Conservation (phyloP, 176 grass and related monocot species). For the Leersia perrieri region DNA sequence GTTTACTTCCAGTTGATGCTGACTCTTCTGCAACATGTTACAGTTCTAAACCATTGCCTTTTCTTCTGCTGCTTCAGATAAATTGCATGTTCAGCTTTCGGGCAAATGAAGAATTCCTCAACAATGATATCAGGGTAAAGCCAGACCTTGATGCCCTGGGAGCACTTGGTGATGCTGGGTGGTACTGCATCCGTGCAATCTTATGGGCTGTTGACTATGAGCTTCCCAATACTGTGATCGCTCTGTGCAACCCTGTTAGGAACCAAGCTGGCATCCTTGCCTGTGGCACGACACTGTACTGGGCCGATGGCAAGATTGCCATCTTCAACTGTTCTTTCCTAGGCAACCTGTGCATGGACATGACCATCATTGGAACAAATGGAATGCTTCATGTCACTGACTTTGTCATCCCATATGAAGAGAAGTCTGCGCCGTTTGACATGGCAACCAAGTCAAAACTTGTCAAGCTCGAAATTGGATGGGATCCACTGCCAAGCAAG, state of each 20-base stretch:
- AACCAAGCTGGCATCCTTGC: constrained; percentile 59
- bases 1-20: constrained; percentile 1
- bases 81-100: constrained; percentile 47
- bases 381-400: constrained; percentile 60
- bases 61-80: constrained; percentile 44
- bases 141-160: constrained; percentile 82
- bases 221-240: constrained; percentile 49
- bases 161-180: constrained; percentile 59
- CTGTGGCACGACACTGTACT: constrained; percentile 56
- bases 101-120: constrained; percentile 58
- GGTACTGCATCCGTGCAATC: constrained; percentile 74
- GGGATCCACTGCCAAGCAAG: constrained; percentile 55
- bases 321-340: constrained; percentile 73
- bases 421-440: constrained; percentile 36
- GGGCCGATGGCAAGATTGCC: constrained; percentile 47
- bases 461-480: constrained; percentile 36
- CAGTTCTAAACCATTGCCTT: not conserved
- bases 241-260: constrained; percentile 33
- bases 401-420: constrained; percentile 67
- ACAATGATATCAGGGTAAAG: constrained; percentile 81
- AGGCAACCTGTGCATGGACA: constrained; percentile 52
- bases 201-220: constrained; percentile 68
- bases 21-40: constrained; percentile 5
- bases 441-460: constrained; percentile 44
- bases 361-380: constrained; percentile 53